phyloP scores from a whole-genome alignment of 139 green algal genomes.

The Nannochloris sp. region DNA sequence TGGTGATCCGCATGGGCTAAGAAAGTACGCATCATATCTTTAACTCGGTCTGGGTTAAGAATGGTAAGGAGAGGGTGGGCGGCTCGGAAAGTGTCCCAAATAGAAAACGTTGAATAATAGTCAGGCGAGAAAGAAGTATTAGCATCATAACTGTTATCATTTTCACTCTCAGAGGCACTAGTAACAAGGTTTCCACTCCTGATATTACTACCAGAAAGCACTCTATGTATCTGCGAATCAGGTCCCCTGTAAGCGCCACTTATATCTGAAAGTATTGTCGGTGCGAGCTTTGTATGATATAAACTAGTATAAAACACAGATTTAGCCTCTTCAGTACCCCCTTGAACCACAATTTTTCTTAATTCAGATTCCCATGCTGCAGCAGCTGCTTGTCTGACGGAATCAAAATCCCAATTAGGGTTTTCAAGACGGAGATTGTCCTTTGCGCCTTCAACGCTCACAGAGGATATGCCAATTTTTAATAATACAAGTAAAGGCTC shows the following conservation, averaged over 20 bases:
- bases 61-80: slow-evolving; percentile 1
- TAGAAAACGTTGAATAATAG: slow-evolving; percentile 2
- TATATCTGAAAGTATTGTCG: slow-evolving; percentile 6
- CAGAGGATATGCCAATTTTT: slow-evolving; percentile 1
- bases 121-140: no score
- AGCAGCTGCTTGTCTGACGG: background rate
- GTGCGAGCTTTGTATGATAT: slow-evolving; percentile 3
- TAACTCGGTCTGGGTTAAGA: background rate
- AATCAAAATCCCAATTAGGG: background rate
- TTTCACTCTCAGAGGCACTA: no score
- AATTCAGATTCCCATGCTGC: background rate
- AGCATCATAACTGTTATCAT: no score
- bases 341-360: background rate
- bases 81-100: slow-evolving; percentile 10
- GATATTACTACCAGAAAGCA: background rate
- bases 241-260: background rate
- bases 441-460: background rate
- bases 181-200: background rate
- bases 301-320: background rate
- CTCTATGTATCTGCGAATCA: background rate
- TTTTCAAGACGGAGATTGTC: background rate
- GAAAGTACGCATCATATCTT: background rate
- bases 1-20: background rate
- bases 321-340: background rate
- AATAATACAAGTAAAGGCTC: background rate